Percentiles rank a stretch among this genome's conserved stretches.
phyloP scores from a whole-genome alignment of 176 grass and related monocot species.

The Musa troglodytarum region DNA sequence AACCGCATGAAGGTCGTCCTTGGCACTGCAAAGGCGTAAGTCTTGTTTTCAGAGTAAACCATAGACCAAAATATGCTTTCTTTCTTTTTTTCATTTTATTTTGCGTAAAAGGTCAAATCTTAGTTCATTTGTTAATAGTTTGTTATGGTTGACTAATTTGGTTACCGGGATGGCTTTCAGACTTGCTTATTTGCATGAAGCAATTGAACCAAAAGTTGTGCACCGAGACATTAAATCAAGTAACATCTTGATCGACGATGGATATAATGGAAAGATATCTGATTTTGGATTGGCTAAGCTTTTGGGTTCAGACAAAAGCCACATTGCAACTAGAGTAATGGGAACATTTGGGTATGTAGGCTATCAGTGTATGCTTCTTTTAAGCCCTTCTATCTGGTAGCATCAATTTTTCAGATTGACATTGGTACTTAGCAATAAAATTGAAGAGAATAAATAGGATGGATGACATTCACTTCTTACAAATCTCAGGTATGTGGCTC shows the following conservation, averaged over 20 bases:
- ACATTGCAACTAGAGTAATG: conserved; percentile 94
- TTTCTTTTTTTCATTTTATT: not conserved
- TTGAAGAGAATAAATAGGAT: not conserved
- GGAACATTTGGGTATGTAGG: conserved; percentile 74
- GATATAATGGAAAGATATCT: conserved; percentile 87
- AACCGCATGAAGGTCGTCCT: conserved; percentile 85
- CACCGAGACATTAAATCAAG: conserved; percentile 98
- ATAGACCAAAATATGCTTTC: no score
- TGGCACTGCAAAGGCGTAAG: conserved; percentile 95
- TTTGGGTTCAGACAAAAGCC: conserved; percentile 84
- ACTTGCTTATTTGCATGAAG: conserved; percentile 97
- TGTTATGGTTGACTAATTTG: not conserved
- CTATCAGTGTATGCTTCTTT: conserved; percentile 13
- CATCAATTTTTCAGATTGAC: not conserved
- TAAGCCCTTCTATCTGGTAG: not conserved
- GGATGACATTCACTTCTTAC: conserved; percentile 17
- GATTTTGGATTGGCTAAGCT: conserved; percentile 94
- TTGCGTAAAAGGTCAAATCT: not conserved
- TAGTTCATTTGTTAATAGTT: conserved; percentile 5
- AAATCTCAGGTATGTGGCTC: conserved; percentile 75
- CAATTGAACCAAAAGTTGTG: conserved; percentile 95
- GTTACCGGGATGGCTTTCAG: conserved; percentile 32
- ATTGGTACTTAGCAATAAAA: no score
- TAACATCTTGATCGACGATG: conserved; percentile 97
- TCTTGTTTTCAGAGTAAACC: not conserved